Evolutionary conservation across 2,329 filamentous ascomycete species (phyloP).

Genomic region (Hypoxylon sp.): DNA sequence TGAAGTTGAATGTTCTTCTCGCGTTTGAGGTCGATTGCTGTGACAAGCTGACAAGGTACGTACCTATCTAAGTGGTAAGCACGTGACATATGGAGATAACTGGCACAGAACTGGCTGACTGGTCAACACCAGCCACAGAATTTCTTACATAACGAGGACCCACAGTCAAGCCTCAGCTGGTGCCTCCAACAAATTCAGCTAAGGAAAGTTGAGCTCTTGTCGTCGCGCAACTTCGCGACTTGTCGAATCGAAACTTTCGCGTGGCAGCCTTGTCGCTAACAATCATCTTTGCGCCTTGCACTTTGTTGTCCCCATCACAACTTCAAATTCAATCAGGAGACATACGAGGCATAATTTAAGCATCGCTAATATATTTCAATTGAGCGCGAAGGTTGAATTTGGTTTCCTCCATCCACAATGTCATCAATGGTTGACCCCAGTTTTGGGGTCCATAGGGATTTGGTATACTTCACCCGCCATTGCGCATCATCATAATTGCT

Average conservation of each 20-base stretch:
- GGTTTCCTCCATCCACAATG: slow-evolving; percentile 44
- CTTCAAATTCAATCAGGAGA: background rate
- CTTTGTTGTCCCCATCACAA: slow-evolving; percentile 12
- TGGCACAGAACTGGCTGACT: background rate
- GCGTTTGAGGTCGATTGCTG: too few species aligned
- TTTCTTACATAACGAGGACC: slow-evolving; percentile 1
- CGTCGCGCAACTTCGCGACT: slow-evolving; percentile 44
- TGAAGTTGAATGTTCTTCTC: too few species aligned
- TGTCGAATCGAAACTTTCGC: slow-evolving; percentile 39
- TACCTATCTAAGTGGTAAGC: background rate
- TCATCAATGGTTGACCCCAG: slow-evolving; percentile 62
- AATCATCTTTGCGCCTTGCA: slow-evolving; percentile 32
- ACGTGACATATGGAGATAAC: background rate
- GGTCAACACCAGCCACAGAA: slow-evolving; percentile 11
- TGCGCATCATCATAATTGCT: slow-evolving; percentile 8
- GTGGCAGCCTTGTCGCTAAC: slow-evolving; percentile 27
- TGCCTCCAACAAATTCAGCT: slow-evolving; percentile 20
- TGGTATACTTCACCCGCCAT: slow-evolving; percentile 53
- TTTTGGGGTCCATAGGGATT: slow-evolving; percentile 61
- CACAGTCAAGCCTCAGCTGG: slow-evolving; percentile 22
- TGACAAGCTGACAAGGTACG: too few species aligned
- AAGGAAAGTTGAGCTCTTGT: slow-evolving; percentile 32
- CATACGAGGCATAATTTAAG: background rate
- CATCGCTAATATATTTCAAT: slow-evolving; percentile 16
- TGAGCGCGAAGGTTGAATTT: slow-evolving; percentile 20